A percentile compares a stretch with the other conserved stretches of the same genome.
phyloP scores from a whole-genome alignment of 2,329 filamentous ascomycete species.

The Tothia fuscella region DNA sequence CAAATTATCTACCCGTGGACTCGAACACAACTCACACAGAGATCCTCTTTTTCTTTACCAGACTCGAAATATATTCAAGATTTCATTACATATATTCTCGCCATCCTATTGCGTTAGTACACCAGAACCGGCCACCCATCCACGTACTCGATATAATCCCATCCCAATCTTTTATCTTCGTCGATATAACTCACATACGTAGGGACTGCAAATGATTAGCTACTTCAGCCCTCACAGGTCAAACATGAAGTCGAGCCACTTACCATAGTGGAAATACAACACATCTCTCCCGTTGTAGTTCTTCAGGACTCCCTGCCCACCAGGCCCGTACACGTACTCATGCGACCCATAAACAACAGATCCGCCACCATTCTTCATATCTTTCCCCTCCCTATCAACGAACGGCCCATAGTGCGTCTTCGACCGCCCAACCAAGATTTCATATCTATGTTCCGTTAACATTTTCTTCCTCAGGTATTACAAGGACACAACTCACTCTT shows the following conservation, averaged over 20 bases:
- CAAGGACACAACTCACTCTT: too few species aligned
- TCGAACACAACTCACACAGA: too few species aligned
- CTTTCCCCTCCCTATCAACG: slow-evolving; percentile 40
- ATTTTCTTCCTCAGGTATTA: too few species aligned
- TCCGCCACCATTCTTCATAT: slow-evolving; percentile 46
- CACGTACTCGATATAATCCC: slow-evolving; percentile 39
- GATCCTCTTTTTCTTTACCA: too few species aligned
- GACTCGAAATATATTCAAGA: too few species aligned
- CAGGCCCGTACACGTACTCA: slow-evolving; percentile 50
- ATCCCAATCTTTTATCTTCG: slow-evolving; percentile 38
- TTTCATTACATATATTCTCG: too few species aligned
- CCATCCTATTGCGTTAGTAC: neutral
- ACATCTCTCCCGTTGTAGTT: slow-evolving; percentile 40
- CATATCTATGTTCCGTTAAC: too few species aligned
- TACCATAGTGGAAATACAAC: slow-evolving; percentile 50
- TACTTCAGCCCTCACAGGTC: too few species aligned
- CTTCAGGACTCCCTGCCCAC: slow-evolving; percentile 48
- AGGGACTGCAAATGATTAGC: too few species aligned
- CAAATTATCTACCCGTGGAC: too few species aligned
- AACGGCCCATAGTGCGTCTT: slow-evolving; percentile 40
- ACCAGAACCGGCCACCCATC: slow-evolving; percentile 33
- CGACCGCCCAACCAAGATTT: slow-evolving; percentile 52
- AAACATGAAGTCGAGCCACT: too few species aligned
- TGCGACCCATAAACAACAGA: slow-evolving; percentile 50
- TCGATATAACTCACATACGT: slow-evolving; percentile 41